Conservation (phyloP, 495 filamentous ascomycete species). For the Tuber microsphaerosporum region DNA sequence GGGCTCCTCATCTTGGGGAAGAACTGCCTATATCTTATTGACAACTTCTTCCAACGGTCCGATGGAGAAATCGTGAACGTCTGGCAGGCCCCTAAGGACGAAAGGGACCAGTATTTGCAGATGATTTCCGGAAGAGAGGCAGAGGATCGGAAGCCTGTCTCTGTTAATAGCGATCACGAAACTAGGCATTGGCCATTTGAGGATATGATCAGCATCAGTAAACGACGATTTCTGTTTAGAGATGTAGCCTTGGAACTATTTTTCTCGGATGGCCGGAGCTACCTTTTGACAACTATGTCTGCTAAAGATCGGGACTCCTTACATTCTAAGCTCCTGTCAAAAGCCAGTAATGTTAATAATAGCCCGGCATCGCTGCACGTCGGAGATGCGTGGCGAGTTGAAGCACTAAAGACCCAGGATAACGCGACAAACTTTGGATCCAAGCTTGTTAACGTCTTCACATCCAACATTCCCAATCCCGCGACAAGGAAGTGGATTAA, state of each 20-base stretch:
- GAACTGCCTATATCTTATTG: conserved; percentile 82
- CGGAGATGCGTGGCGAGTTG: conserved; percentile 76
- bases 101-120: conserved; percentile 88
- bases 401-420: conserved; percentile 75
- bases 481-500: conserved; percentile 84
- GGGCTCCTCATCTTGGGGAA: conserved; percentile 92
- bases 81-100: conserved; percentile 83
- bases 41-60: conserved; percentile 85
- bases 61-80: conserved; percentile 96
- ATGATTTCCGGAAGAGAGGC: conserved; percentile 78
- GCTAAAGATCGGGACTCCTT: conserved; percentile 67
- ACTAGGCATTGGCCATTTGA: conserved; percentile 88
- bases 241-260: conserved; percentile 94
- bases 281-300: conserved; percentile 75
- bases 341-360: conserved; percentile 67
- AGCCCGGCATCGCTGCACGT: conserved; percentile 49
- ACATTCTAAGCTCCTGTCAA: conserved; percentile 61
- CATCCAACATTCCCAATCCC: conserved; percentile 61
- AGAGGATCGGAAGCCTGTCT: conserved; percentile 50
- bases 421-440: conserved; percentile 67
- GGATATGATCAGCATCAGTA: conserved; percentile 93
- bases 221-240: conserved; percentile 87
- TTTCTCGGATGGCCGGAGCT: conserved; percentile 93
- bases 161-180: conserved; percentile 58
- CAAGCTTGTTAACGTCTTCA: conserved; percentile 93